Base-by-base conservation (phyloP, 179 eudicot genomes). In the Heliamphora pulchella region DNA sequence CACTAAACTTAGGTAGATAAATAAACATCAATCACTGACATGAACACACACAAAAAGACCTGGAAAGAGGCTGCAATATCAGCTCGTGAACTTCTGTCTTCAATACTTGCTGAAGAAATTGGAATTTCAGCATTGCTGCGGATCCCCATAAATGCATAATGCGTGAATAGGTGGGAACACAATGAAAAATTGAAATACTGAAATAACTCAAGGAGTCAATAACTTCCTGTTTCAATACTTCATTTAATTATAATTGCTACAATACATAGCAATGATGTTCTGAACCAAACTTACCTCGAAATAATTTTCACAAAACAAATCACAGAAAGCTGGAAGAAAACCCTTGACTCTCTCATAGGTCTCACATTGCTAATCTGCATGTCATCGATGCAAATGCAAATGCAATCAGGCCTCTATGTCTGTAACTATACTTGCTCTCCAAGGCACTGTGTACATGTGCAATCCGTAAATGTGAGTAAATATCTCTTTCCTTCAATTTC, bases 41-140 rank as follows among this genome's bases (percentile, higher is more conserved):
- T 59, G 17, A 15, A n/a, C 13, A 73, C 47, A 11, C 51, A 73
- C n/a, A 31, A 73, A 59, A 5, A 17, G 83, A 94, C 99, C 97
- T 96, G 99, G 86, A 96, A 96, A 62, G 98, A 92, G 79, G 98
- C 98, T 55, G 98, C 98, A 89, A 95, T 85, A 81, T 95, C 92
- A 70, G 98, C 98, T 73, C 99, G 90, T 44, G 87, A 82, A 80
- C 69, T 88, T 85, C 93, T 92, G 74, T 96, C 99, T 86, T 88
- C 91, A 31, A 67, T 80, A 84, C 85, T 89, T 74, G 97, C 92
- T 22, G 87, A 89, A 81, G 94, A 86, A 81, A 94, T 78, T 65
- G 97, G 98, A 76, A 91, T 89, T 77, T 84, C 88, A 64, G 92
- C 87, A 81, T 90, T 77, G 72, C 98, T 95, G 92, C 86, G 85